phyloP scores from a whole-genome alignment of 2,329 filamentous ascomycete species.

The Leptoxyphium fumago region DNA sequence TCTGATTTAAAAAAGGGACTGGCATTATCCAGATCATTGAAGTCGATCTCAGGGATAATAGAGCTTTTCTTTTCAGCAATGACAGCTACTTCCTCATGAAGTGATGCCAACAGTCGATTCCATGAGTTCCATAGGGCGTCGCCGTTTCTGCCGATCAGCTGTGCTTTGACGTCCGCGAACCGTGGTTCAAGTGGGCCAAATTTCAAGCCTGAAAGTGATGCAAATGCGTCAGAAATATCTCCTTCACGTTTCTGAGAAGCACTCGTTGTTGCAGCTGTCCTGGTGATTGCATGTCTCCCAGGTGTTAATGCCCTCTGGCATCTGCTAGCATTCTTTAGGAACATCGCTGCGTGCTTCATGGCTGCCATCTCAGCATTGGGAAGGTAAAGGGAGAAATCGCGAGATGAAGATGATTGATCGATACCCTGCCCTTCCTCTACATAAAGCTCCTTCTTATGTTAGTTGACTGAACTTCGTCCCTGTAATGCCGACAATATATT shows the following conservation, averaged over 20 bases:
- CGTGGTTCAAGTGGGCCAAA: slow-evolving; percentile 30
- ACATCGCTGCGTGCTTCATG: too few relatives aligned
- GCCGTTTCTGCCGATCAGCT: slow-evolving; percentile 34
- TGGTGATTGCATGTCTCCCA: background rate
- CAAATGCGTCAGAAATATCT: slow-evolving; percentile 37
- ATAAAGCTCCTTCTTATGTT: too few relatives aligned
- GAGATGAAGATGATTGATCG: too few relatives aligned
- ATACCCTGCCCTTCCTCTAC: too few relatives aligned
- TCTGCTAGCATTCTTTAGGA: too few relatives aligned
- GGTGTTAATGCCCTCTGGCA: too few relatives aligned
- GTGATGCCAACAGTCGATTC: slow-evolving; percentile 28
- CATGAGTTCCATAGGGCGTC: slow-evolving; percentile 30
- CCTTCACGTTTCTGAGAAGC: slow-evolving; percentile 28
- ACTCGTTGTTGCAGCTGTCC: slow-evolving; percentile 9
- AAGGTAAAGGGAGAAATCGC: too few relatives aligned
- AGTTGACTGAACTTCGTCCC: too few relatives aligned
- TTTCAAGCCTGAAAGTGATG: slow-evolving; percentile 31
- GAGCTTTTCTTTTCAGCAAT: slow-evolving; percentile 28
- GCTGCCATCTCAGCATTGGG: too few relatives aligned
- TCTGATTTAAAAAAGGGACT: slow-evolving; percentile 42
- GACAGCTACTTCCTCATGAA: slow-evolving; percentile 30
- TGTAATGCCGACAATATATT: too few relatives aligned
- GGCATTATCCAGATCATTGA: slow-evolving; percentile 30
- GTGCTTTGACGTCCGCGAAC: slow-evolving; percentile 31
- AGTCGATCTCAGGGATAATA: slow-evolving; percentile 33